Evolutionary conservation across 768 basidiomycete species (phyloP), one percentile per base, ranked within the genome.

Genomic region (Lactarius vividus): DNA sequence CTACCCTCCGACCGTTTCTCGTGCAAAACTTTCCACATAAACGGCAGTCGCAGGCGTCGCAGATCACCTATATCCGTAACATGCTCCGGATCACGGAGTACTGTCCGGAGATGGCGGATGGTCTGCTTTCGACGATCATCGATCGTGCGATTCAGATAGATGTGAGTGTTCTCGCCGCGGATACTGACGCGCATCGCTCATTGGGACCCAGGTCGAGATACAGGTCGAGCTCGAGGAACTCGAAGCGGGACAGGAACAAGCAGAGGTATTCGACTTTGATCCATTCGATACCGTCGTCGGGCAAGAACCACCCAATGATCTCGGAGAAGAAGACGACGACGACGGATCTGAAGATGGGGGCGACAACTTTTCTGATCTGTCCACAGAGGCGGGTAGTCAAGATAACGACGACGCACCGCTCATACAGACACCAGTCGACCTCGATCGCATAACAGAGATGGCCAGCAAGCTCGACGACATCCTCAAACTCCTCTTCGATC

Each of bases 111-210:
- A 79, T 98, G 26, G 79, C 85, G 2, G 94, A 95, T 68, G 88
- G 87, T 70, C 87, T 98, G 49, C 79, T 98, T 39, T 88, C 88
- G 2, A 88, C 89, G 0, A 92, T 98, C 39, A 84, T 99, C 28
- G 95, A 97, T 75, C 87, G 94, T n/a, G 91, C 94, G 33, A 88
- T 98, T 37, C 89, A 96, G 76, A 95, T 99, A 64, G 97, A 99
- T 75, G 96, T 96, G 58, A 63, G 40, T 23, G 13, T 67, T 29
- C 16, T 55, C 23, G 7, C 60, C 2, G 54, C 37, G 18, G 6
- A 52, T 52, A n/a, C 42, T 59, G 33, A 28, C 1, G 5, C 15
- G 18, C 20, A 10, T 59, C 23, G 54, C 39, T 23, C 46, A 23
- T 65, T 15, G 4, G 0, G 20, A 40, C 57, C 1, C 68, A 96